Base-by-base conservation (phyloP, 805 yeast genomes). In the fission yeast (Schizosaccharomyces pombe) region DNA sequence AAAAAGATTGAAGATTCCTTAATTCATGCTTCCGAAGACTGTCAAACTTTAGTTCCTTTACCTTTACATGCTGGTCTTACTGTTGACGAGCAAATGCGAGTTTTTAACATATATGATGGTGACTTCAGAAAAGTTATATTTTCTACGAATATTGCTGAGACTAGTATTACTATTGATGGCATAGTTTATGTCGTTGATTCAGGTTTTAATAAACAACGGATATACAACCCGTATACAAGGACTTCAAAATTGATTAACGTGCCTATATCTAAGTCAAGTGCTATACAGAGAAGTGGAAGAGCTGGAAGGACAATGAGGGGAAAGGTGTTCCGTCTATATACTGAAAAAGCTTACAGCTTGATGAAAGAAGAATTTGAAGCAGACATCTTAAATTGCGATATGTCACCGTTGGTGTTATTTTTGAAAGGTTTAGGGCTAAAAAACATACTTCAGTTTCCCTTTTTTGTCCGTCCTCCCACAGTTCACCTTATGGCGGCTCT, bases 111-210 rank as follows among this genome's bases (percentile, higher is more conserved):
- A 47, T 68, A 78, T 2, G 68, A 69, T 52, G 59, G 63, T 22
- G 66, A 65, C 2, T 67, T 72, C 32, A 67, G 94, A 53, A 85
- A 85, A 62, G 80, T 83, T 47, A 79, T 85, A 29, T 78, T 85
- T 37, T 83, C 94, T 0, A 85, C 94, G 0, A 85, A 85, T 60
- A 82, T 85, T 55, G 95, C 94, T 0, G 94, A 85, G 63, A 84
- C 94, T 0, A 84, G 94, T 0, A 71, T 85, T 58, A 85, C 95
- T 0, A 82, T 85, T 12, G 89, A 82, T 62, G 91, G 93, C 16
- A 73, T 85, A 22, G 72, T 70, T 57, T 83, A 75, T 63, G 94
- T 85, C 0, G 74, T 85, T 30, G 94, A 85, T 63, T 71, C 84
- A 47, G 95, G 95, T 0, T 73, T 78, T 57, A 77, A 80, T 57